Conservation (phyloP, 306 rosid species). For the Coriaria nepalensis region DNA sequence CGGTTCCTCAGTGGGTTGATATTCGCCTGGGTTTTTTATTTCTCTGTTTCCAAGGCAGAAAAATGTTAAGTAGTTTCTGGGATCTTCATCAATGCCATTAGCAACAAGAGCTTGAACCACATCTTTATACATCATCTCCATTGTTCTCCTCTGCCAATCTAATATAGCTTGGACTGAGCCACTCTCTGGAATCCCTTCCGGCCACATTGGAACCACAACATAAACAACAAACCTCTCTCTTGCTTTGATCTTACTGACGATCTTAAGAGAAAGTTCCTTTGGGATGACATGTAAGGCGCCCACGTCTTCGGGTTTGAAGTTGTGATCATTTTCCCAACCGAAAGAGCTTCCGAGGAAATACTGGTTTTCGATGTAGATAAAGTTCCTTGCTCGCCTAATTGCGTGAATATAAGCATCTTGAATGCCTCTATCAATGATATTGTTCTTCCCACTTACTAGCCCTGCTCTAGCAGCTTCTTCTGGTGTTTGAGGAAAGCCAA, state of each 20-base stretch:
- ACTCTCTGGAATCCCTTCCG: conserved; percentile 41
- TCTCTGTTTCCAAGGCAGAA: conserved; percentile 45
- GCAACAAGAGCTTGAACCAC: conserved; percentile 23
- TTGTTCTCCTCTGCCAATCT: conserved; percentile 37
- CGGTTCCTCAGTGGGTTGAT: conserved; percentile 25
- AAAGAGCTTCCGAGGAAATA: conserved; percentile 41
- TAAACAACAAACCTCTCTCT: conserved; percentile 35
- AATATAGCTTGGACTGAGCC: conserved; percentile 31
- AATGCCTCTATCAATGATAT: conserved; percentile 29
- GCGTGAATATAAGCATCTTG: conserved; percentile 39
- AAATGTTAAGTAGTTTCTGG: conserved; percentile 39
- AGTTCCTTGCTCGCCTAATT: conserved; percentile 30
- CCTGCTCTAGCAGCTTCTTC: conserved; percentile 20
- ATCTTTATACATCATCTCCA: conserved; percentile 48
- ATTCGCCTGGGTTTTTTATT: conserved; percentile 16
- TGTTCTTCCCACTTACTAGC: conserved; percentile 18
- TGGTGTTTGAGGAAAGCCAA: conserved; percentile 16
- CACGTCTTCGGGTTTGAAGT: conserved; percentile 15
- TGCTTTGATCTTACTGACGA: conserved; percentile 40
- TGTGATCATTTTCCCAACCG: conserved; percentile 22
- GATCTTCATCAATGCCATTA: conserved; percentile 27
- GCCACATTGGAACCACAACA: conserved; percentile 50
- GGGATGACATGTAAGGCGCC: conserved; percentile 33
- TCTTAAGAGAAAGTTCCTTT: conserved; percentile 39
- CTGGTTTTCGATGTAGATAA: conserved; percentile 38